phyloP scores from a whole-genome alignment of 2,329 filamentous ascomycete species.

The Sclerotinia spermophila region DNA sequence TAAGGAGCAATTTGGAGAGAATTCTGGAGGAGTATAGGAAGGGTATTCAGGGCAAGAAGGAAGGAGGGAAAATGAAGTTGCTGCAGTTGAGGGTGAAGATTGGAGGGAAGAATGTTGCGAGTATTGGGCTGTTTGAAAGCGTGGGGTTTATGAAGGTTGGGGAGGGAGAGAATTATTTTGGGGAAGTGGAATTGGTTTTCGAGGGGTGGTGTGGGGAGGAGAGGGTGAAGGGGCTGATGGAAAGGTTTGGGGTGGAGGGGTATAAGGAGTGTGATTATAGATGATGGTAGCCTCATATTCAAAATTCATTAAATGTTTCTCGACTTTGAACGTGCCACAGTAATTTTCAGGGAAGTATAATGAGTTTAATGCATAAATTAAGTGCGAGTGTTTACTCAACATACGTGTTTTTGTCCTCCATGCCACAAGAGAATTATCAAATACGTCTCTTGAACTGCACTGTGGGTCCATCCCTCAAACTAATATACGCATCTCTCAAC shows the following conservation, averaged over 20 bases:
- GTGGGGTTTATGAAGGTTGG: conserved; percentile 52
- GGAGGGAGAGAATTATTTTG: conserved; percentile 58
- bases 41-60: conserved; percentile 5
- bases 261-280: conserved; percentile 42
- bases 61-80: conserved; percentile 24
- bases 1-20: conserved; percentile 48
- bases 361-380: no score
- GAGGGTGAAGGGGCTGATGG: conserved; percentile 34
- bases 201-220: conserved; percentile 33
- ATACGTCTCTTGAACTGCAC: background rate
- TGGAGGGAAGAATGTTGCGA: conserved; percentile 51
- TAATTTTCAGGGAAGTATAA: background rate
- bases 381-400: background rate
- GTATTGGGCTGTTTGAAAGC: conserved; percentile 58
- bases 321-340: background rate
- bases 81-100: conserved; percentile 59
- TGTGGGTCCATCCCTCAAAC: background rate
- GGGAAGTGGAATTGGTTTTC: conserved; percentile 56
- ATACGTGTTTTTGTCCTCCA: background rate
- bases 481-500: background rate
- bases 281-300: background rate
- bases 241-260: conserved; percentile 36
- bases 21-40: conserved; percentile 56
- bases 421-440: background rate
- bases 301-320: background rate